These are phyloP conservation scores for Wickerhamiella lipophila DNA, from an alignment of 805 yeast species.

Conservation along the genomic window DNA sequence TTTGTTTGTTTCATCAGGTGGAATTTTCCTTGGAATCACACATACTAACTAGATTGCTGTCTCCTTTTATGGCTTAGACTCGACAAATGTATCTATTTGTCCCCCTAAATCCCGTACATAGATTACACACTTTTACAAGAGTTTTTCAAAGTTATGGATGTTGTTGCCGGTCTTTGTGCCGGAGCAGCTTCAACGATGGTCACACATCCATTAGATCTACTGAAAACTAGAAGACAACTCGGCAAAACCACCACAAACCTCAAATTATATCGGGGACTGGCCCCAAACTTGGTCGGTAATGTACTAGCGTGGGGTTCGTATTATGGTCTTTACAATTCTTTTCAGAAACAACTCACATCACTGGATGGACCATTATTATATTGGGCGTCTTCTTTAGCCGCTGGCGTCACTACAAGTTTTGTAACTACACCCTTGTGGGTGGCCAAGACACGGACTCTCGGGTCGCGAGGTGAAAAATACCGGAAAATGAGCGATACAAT, in stretches of 20 bases:
- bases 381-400: constrained; percentile 45
- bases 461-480: constrained; percentile 42
- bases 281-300: constrained; percentile 73
- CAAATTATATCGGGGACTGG: constrained; percentile 54
- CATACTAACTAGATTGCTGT: constrained; percentile 33
- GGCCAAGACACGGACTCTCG: constrained; percentile 73
- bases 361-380: constrained; percentile 3
- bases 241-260: constrained; percentile 21
- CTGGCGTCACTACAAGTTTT: constrained; percentile 65
- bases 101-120: constrained; percentile 2
- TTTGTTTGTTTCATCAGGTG: no score
- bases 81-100: neutral
- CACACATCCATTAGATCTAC: constrained; percentile 80
- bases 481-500: constrained; percentile 46
- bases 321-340: constrained; percentile 59
- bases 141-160: neutral
- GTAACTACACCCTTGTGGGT: constrained; percentile 95
- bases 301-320: constrained; percentile 82
- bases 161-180: constrained; percentile 16
- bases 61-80: constrained; percentile 57
- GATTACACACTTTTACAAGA: constrained; percentile 3
- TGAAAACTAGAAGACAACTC: constrained; percentile 73
- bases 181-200: constrained; percentile 69
- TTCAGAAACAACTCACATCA: constrained; percentile 29
- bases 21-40: no score